Percentiles rank a stretch among this genome's conserved stretches.
These are phyloP conservation scores for Calonectria hongkongensis DNA, from an alignment of 2,329 filamentous ascomycete species.

Conservation along the genomic window DNA sequence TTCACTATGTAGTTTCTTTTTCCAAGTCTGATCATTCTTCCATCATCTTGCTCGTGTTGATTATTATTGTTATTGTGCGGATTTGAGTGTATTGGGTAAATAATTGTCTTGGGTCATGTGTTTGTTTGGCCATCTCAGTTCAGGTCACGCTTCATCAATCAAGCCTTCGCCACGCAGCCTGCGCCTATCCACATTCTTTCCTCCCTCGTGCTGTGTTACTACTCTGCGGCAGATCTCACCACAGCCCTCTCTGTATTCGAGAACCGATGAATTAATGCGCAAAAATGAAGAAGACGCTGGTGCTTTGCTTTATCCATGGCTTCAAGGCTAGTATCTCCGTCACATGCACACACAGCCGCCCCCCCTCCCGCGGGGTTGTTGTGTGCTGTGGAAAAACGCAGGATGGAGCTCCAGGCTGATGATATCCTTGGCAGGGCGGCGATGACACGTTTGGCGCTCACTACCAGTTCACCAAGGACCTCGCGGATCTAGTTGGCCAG, in stretches of 20 bases:
- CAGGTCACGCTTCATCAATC: conserved; percentile 33
- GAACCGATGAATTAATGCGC: conserved; percentile 1
- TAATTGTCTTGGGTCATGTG: conserved; percentile 27
- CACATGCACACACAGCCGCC: neutral
- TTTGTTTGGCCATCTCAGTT: neutral
- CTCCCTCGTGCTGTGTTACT: neutral
- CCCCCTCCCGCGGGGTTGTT: neutral
- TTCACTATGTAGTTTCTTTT: conserved; percentile 20
- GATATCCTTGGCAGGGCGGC: conserved; percentile 74
- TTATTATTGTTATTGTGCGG: neutral
- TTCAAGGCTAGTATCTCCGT: conserved; percentile 78
- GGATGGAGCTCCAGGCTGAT: neutral
- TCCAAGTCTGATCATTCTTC: neutral
- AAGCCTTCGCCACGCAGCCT: conserved; percentile 36
- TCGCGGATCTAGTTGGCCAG: conserved; percentile 78
- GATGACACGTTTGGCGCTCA: conserved; percentile 84
- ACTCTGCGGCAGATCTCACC: neutral
- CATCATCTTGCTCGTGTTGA: neutral
- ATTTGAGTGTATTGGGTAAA: neutral
- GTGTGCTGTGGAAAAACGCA: neutral
- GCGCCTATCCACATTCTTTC: conserved; percentile 21
- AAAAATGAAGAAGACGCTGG: conserved; percentile 81
- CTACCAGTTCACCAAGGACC: conserved; percentile 81
- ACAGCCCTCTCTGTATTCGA: neutral
- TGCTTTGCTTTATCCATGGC: conserved; percentile 90